Percentiles rank a stretch among this genome's conserved stretches.
These are phyloP conservation scores for Ligustrum vulgare DNA, from an alignment of 257 asterid species.

Conservation along the genomic window DNA sequence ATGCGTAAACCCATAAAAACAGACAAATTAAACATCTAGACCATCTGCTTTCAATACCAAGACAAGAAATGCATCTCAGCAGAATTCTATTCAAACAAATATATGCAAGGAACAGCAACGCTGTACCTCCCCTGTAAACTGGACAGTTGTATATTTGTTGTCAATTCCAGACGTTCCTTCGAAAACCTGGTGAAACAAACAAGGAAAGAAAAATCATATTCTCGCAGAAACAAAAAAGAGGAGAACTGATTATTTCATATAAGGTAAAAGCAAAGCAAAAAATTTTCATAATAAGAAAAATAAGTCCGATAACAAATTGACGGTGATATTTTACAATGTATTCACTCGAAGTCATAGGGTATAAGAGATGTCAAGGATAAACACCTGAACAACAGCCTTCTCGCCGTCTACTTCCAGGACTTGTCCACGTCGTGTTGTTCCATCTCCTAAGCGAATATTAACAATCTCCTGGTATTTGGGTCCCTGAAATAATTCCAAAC, in stretches of 20 bases:
- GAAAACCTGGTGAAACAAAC: constrained; percentile 57
- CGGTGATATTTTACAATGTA: not conserved
- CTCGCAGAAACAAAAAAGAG: not conserved
- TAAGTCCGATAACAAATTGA: not conserved
- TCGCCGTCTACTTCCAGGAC: constrained; percentile 97
- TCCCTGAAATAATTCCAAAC: constrained; percentile 61
- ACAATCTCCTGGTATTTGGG: constrained; percentile 98
- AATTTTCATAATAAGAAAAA: not conserved
- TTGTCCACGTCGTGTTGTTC: constrained; percentile 94
- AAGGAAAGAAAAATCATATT: constrained; percentile 18
- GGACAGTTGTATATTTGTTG: constrained; percentile 93
- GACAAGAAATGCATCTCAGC: not conserved
- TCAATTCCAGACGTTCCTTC: constrained; percentile 99
- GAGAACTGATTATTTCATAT: not conserved
- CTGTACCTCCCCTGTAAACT: constrained; percentile 95
- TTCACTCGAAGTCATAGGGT: not conserved
- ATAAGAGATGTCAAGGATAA: constrained; percentile 2
- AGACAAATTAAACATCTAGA: not conserved
- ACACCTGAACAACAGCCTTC: constrained; percentile 97
- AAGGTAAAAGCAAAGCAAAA: not conserved
- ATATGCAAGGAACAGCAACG: constrained; percentile 3
- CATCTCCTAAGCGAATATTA: constrained; percentile 95
- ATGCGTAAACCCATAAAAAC: not conserved
- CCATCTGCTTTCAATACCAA: not conserved
- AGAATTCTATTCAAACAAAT: constrained; percentile 15